phyloP scores from a whole-genome alignment of 305 asterid species.

The Fraxinus angustifolia region DNA sequence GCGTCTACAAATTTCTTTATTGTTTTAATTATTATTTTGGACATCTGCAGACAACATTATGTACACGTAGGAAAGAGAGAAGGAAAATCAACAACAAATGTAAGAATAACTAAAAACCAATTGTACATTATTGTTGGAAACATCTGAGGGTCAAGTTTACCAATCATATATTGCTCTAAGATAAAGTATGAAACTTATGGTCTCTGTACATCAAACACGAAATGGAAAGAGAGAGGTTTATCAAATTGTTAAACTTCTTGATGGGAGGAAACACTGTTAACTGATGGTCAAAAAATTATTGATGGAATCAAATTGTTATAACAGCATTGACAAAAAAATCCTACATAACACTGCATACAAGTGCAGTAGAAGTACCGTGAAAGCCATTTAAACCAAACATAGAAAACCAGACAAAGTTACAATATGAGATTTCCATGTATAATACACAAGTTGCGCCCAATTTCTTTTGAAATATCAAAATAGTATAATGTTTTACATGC shows the following conservation, averaged over 20 bases:
- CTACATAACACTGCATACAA: background rate
- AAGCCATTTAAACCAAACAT: background rate
- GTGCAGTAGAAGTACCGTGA: background rate
- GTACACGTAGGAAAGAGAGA: background rate
- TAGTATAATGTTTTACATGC: background rate
- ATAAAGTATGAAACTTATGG: background rate
- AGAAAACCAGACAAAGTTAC: background rate
- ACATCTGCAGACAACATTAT: background rate
- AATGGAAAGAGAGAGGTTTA: background rate
- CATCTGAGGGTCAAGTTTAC: background rate
- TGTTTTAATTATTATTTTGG: background rate
- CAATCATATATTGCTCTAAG: background rate
- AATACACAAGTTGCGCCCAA: background rate
- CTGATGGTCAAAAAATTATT: background rate
- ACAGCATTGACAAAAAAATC: background rate
- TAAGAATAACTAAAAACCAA: background rate
- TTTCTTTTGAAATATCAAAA: background rate
- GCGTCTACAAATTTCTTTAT: background rate
- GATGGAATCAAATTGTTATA: background rate
- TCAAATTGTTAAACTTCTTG: background rate
- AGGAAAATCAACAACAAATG: background rate
- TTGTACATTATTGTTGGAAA: background rate
- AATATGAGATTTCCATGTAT: background rate
- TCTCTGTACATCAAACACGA: background rate
- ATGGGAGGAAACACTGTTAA: background rate